phyloP scores from a whole-genome alignment of 371 early-diverging fungal species.

The Saksenaea vasiformis region DNA sequence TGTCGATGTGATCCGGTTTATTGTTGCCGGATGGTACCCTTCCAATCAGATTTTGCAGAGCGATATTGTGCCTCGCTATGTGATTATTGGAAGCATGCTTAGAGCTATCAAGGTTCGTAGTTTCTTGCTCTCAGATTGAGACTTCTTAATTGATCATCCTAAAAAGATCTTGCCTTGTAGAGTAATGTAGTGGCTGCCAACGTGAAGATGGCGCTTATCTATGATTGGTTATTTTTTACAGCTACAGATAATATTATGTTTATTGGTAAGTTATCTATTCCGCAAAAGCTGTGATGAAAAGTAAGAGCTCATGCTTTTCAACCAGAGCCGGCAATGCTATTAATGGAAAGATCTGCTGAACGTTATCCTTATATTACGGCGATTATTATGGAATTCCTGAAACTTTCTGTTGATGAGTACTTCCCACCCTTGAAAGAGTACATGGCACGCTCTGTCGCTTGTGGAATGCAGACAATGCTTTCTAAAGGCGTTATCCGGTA shows the following conservation, averaged over 20 bases:
- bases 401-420: constrained; percentile 60
- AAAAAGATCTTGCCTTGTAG: constrained; percentile 9
- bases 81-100: constrained; percentile 67
- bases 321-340: constrained; percentile 72
- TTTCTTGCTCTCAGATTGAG: background rate
- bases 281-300: no score
- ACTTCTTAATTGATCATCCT: background rate
- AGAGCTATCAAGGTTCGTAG: constrained; percentile 56
- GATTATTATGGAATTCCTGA: constrained; percentile 67
- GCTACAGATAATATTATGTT: constrained; percentile 75
- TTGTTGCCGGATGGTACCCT: constrained; percentile 79
- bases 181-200: constrained; percentile 61
- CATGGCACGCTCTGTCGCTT: constrained; percentile 51
- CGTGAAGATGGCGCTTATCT: constrained; percentile 73
- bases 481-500: constrained; percentile 69
- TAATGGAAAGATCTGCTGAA: constrained; percentile 73
- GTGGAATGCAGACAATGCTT: constrained; percentile 61
- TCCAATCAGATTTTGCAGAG: constrained; percentile 76
- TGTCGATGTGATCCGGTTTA: constrained; percentile 75
- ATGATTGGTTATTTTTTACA: constrained; percentile 81
- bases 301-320: no score
- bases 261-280: constrained; percentile 66
- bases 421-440: constrained; percentile 53
- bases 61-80: constrained; percentile 76
- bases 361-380: constrained; percentile 66